Conservation (phyloP, 1,284 basidiomycete species). For the Ganoderma leucocontextum region DNA sequence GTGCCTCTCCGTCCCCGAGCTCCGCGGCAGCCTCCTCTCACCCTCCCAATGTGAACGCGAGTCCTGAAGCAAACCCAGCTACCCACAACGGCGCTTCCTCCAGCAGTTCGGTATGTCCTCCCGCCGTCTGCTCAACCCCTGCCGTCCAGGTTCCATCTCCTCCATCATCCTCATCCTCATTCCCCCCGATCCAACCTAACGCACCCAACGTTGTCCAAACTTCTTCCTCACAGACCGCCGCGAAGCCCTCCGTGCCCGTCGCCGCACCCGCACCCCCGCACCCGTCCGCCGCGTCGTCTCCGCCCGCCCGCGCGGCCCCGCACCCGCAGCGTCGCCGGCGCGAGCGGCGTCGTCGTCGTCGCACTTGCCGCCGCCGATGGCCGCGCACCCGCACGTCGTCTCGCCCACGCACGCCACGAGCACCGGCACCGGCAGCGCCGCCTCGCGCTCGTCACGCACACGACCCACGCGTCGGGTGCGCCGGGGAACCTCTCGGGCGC, state of each 20-base stretch:
- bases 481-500: background rate
- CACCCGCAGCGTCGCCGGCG: background rate
- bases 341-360: background rate
- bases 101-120: background rate
- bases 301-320: background rate
- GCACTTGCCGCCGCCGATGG: background rate
- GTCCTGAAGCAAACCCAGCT: background rate
- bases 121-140: background rate
- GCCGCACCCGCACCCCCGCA: too few species aligned
- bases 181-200: background rate
- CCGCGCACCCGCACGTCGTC: background rate
- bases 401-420: background rate
- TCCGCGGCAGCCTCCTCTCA: background rate
- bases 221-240: background rate
- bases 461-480: background rate
- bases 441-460: background rate
- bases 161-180: background rate
- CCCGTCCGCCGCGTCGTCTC: too few species aligned
- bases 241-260: too few species aligned
- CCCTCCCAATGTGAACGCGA: background rate
- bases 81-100: background rate
- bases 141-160: background rate
- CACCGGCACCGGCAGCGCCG: background rate
- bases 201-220: background rate
- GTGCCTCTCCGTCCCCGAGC: background rate